Conservation (phyloP, 2,329 filamentous ascomycete genomes). For the Aspergillus caelatus region DNA sequence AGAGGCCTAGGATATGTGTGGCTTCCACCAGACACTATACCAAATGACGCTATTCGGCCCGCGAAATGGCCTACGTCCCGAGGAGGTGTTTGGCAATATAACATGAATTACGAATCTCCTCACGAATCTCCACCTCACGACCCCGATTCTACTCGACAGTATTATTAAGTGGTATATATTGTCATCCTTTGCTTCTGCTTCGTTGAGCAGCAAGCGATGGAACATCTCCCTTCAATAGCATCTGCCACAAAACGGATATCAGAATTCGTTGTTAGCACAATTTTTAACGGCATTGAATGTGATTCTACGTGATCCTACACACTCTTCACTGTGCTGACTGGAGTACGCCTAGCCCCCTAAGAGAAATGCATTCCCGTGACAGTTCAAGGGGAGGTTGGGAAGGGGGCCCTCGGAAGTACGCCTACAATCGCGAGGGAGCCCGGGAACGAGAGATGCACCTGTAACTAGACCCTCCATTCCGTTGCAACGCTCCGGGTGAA, state of each 20-base stretch:
- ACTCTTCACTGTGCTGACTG: not conserved
- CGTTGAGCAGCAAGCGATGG: not conserved
- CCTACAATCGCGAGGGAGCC: conserved; percentile 23
- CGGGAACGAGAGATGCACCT: conserved; percentile 25
- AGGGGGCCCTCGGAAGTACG: conserved; percentile 22
- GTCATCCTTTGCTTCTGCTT: not conserved
- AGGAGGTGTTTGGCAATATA: not conserved
- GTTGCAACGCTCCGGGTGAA: not conserved
- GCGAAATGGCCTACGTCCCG: not conserved
- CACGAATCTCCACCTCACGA: not conserved
- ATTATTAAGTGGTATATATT: not conserved
- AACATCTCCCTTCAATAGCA: not conserved
- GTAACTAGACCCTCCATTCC: conserved; percentile 1
- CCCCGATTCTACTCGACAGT: not conserved
- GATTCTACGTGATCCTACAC: not conserved
- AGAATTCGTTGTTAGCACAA: not conserved
- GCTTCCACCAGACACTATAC: not conserved
- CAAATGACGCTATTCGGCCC: not conserved
- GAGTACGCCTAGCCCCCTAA: not conserved
- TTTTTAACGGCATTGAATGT: not conserved
- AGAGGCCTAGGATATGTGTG: not conserved
- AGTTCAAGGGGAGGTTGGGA: conserved; percentile 3
- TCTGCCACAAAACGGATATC: not conserved
- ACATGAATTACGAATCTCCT: not conserved
- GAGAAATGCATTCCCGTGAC: not conserved